A percentile compares a stretch with the other conserved stretches of the same genome.
Evolutionary conservation across 352 stramenopile species (phyloP).

Genomic region (Pythium pyrilobum): DNA sequence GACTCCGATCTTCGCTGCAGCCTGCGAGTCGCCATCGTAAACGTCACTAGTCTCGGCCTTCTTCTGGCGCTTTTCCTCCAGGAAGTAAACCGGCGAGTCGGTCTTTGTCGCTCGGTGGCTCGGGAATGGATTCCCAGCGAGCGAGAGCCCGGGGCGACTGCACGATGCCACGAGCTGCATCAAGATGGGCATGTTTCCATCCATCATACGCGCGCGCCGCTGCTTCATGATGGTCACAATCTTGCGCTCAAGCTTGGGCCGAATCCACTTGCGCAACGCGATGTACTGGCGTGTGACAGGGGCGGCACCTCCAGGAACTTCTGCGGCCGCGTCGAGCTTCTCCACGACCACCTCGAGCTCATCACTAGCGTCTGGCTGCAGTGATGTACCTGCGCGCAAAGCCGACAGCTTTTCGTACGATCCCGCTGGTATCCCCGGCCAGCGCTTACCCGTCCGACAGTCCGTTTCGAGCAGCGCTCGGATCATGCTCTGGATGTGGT

Average conservation of each 20-base stretch:
- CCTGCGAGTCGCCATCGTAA: too few relatives aligned
- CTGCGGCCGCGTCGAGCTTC: background rate
- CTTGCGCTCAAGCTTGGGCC: constrained; percentile 33
- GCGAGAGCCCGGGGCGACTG: constrained; percentile 17
- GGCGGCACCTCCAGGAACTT: constrained; percentile 1
- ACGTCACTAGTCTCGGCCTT: background rate
- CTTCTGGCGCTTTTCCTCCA: constrained; percentile 24
- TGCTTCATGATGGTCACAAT: constrained; percentile 39
- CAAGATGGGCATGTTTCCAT: constrained; percentile 31
- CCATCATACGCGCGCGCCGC: constrained; percentile 37
- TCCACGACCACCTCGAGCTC: constrained; percentile 4
- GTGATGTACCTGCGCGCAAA: constrained; percentile 14
- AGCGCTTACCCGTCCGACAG: constrained; percentile 30
- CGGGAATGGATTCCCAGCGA: constrained; percentile 36
- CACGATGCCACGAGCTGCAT: constrained; percentile 12
- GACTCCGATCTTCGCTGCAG: too few relatives aligned
- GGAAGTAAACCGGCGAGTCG: constrained; percentile 34
- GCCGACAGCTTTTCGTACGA: constrained; percentile 22
- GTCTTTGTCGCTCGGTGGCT: constrained; percentile 18
- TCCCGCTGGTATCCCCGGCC: constrained; percentile 18
- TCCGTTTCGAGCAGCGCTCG: constrained; percentile 45
- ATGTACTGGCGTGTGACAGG: constrained; percentile 40
- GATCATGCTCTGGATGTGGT: constrained; percentile 52
- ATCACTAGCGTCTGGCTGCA: background rate
- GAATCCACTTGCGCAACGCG: constrained; percentile 41